These are phyloP conservation scores for Chloranthus sessilifolius DNA, from an alignment of 164 flowering plant species.

Conservation along the genomic window DNA sequence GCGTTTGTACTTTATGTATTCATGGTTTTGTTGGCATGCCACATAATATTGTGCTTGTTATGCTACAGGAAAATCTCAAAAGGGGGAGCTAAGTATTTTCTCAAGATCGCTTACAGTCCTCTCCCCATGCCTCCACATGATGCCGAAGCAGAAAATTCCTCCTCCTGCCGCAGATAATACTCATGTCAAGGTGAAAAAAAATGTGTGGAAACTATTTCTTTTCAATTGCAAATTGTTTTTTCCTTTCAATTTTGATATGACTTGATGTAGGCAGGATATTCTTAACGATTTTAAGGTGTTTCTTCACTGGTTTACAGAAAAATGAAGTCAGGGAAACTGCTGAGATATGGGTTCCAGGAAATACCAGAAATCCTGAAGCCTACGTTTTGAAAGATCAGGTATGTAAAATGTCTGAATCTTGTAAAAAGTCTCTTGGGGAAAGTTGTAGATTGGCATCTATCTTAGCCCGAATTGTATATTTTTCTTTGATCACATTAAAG, in stretches of 20 bases:
- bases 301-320: slow-evolving; percentile 38
- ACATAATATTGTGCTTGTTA: background rate
- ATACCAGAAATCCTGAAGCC: slow-evolving; percentile 68
- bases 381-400: slow-evolving; percentile 93
- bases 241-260: background rate
- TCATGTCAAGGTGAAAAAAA: too few species aligned
- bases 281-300: slow-evolving; percentile 3
- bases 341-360: slow-evolving; percentile 77
- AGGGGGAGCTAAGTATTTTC: slow-evolving; percentile 89
- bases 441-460: too few species aligned
- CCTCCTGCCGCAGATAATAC: slow-evolving; percentile 41
- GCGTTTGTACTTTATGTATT: too few species aligned
- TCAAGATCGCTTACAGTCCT: slow-evolving; percentile 61
- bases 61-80: slow-evolving; percentile 70
- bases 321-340: slow-evolving; percentile 9
- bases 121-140: slow-evolving; percentile 91
- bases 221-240: too few species aligned
- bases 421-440: too few species aligned
- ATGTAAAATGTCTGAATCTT: slow-evolving; percentile 1
- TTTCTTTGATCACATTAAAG: too few species aligned
- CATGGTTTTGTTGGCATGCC: background rate
- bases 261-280: background rate
- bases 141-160: slow-evolving; percentile 74
- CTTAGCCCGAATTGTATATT: too few species aligned
- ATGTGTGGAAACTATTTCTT: background rate